These are phyloP conservation scores for Zymoseptoria ardabiliae DNA, from an alignment of 2,329 filamentous ascomycete genomes.

Conservation along the genomic window DNA sequence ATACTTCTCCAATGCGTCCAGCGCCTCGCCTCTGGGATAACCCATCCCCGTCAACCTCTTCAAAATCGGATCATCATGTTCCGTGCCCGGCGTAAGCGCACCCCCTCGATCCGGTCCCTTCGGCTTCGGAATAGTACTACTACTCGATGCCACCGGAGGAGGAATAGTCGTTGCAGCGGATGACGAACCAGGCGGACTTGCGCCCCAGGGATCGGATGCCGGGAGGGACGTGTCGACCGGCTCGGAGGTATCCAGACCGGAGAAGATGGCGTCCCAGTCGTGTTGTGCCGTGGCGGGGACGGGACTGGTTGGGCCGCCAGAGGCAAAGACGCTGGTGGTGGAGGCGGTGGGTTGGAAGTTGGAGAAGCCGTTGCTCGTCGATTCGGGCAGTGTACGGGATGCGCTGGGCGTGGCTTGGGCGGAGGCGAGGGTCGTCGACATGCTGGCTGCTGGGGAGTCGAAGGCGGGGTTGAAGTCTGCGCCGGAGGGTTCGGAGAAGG, in stretches of 20 bases:
- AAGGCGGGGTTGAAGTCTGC: slow-evolving; percentile 80
- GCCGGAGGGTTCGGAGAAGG: slow-evolving; percentile 40
- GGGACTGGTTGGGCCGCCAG: slow-evolving; percentile 9
- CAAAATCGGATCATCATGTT: slow-evolving; percentile 84
- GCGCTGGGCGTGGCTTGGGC: slow-evolving; percentile 33
- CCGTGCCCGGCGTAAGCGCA: slow-evolving; percentile 64
- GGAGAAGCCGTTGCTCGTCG: slow-evolving; percentile 19
- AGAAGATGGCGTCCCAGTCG: slow-evolving; percentile 95
- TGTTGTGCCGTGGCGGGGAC: slow-evolving; percentile 45
- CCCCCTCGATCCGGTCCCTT: slow-evolving; percentile 42
- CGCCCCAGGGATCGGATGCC: slow-evolving; percentile 24
- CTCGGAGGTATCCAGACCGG: slow-evolving; percentile 57
- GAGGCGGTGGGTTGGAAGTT: slow-evolving; percentile 18
- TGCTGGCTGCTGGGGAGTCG: slow-evolving; percentile 54
- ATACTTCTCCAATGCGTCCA: slow-evolving; percentile 81
- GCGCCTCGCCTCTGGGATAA: slow-evolving; percentile 64
- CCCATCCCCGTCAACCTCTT: slow-evolving; percentile 89
- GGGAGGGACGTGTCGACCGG: slow-evolving; percentile 22
- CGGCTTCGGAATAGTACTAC: neutral
- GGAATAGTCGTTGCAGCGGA: slow-evolving; percentile 14
- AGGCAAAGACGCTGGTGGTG: slow-evolving; percentile 10
- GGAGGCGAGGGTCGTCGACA: slow-evolving; percentile 41
- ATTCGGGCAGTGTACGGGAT: slow-evolving; percentile 13
- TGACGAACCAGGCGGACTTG: slow-evolving; percentile 8
- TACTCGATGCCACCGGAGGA: slow-evolving; percentile 9